Base-by-base conservation (phyloP, 176 grass and related monocot species). In the Juncus inflexus region DNA sequence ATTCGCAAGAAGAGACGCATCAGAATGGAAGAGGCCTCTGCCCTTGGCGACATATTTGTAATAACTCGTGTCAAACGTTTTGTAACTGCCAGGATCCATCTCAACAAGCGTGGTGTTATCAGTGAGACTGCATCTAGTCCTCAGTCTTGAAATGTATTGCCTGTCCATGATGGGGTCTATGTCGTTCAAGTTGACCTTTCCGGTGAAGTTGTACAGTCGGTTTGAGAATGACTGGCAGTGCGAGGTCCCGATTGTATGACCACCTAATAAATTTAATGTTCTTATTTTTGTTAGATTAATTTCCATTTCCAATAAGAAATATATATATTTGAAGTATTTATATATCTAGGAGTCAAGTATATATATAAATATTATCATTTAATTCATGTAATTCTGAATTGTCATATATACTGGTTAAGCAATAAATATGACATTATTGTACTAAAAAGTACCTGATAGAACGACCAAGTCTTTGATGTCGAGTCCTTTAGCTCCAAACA, bases 131-230 rank as follows among this genome's bases (percentile, higher is more conserved):
- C 84, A 86, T 38, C 54, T 67, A 9, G 15, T 19, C 58, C 70
- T 77, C 50, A 90, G 55, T 52, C 65, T 28, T 5, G 40, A 9
- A 9, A 81, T n/a, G 66, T 85, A 90, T 12, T 37, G 2, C 36
- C n/a, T 56, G 52, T 90, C 78, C 9, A 90, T 11, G 2, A 79
- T 54, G 0, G 86, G 86, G 63, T 90, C 86, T 12, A 81, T 19
- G 67, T 84, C 86, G 2, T 41, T 19, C 43, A 58, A 8, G 55
- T 40, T 78, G 55, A 43, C 45, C 42, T 63, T 74, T 60, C 79
- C 81, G 55, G 86, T 81, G 86, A 84, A 90, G 69, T 85, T 85
- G 74, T 90, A 84, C 10, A 90, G 70, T 3, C 86, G 78, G 16
- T 68, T 19, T 3, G 60, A 50, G 70, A 84, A 90, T 19, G 82